These are phyloP conservation scores for Pleodorina starrii DNA, from an alignment of 139 green algal genomes.

Conservation along the genomic window DNA sequence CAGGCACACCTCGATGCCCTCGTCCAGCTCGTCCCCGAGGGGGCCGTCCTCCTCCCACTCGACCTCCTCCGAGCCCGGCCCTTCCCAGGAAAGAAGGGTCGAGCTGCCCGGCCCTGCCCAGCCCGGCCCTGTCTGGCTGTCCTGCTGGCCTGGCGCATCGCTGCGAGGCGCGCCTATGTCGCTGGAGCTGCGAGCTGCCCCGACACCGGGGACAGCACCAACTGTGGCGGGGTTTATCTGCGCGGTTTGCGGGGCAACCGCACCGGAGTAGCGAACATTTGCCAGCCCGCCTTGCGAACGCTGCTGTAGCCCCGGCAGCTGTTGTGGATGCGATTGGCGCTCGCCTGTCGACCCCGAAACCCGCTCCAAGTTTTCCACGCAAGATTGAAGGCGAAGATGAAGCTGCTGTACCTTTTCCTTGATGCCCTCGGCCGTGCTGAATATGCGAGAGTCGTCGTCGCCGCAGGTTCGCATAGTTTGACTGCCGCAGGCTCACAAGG, in stretches of 20 bases:
- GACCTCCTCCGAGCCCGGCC: neutral
- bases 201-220: neutral
- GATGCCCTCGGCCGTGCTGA: neutral
- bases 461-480: slow-evolving; percentile 3
- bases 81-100: neutral
- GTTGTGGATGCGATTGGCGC: neutral
- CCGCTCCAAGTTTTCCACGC: slow-evolving; percentile 20
- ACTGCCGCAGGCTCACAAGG: too few relatives aligned
- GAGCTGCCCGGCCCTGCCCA: neutral
- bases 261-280: neutral
- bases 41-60: slow-evolving; percentile 13
- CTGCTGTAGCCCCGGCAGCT: neutral
- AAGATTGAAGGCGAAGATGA: neutral
- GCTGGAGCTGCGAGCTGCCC: neutral
- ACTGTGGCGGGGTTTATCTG: too few relatives aligned
- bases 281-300: neutral
- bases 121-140: neutral
- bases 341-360: neutral
- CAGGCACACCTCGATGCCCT: neutral
- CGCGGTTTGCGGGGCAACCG: neutral
- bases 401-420: slow-evolving; percentile 28
- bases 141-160: neutral
- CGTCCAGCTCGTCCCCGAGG: neutral
- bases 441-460: neutral
- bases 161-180: neutral